Percentiles rank a stretch among this genome's conserved stretches.
Conservation (phyloP, 2,329 filamentous ascomycete species). For the Zymoseptoria pseudotritici region DNA sequence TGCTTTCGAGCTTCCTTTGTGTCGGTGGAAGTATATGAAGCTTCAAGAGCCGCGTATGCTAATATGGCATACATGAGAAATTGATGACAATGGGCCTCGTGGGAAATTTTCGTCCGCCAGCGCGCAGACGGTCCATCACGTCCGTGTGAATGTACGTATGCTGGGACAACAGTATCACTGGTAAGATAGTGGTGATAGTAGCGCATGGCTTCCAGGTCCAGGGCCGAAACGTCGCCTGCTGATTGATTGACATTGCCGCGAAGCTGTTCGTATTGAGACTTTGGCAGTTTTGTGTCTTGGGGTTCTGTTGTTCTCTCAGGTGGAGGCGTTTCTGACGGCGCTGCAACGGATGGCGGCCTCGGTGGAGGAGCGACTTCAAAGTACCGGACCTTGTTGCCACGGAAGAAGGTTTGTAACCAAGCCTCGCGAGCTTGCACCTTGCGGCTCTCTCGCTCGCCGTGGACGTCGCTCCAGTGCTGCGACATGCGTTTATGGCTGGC, state of each 20-base stretch:
- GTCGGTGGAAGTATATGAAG: neutral
- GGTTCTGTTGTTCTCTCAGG: neutral
- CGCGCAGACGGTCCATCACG: neutral
- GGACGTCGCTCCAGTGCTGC: constrained; percentile 12
- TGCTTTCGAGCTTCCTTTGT: constrained; percentile 2
- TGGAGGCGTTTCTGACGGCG: neutral
- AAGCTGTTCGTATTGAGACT: neutral
- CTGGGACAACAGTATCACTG: constrained; percentile 2
- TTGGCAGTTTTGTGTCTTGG: neutral
- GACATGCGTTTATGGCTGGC: constrained; percentile 15
- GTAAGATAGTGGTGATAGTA: constrained; percentile 5
- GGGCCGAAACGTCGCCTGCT: neutral
- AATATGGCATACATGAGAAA: constrained; percentile 11
- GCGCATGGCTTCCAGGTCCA: constrained; percentile 9
- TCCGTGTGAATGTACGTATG: constrained; percentile 1
- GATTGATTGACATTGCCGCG: neutral
- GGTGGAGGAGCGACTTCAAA: constrained; percentile 12
- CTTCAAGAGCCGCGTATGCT: constrained; percentile 6
- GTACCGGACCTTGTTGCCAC: constrained; percentile 16
- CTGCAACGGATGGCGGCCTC: constrained; percentile 12
- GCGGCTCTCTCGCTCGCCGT: constrained; percentile 13
- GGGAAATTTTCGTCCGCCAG: neutral
- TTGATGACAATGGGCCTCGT: constrained; percentile 5
- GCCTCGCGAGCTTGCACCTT: constrained; percentile 9
- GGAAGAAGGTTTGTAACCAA: constrained; percentile 17